Base-by-base conservation (phyloP, 2,329 filamentous ascomycete genomes). In the Pochonia chlamydosporia region DNA sequence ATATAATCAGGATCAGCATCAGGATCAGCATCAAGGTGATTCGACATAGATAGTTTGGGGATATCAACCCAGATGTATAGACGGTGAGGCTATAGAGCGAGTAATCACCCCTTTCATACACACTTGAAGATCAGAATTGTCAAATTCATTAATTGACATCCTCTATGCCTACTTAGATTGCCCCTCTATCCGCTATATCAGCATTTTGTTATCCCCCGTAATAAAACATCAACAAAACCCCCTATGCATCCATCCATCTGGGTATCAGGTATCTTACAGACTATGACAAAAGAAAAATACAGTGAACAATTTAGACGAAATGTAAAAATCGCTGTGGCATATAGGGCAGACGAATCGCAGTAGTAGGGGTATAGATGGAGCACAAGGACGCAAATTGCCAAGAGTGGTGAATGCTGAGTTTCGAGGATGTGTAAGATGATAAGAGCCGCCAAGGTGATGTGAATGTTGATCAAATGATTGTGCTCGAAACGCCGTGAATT, bases 221-320 rank as follows among this genome's bases (percentile, higher is more conserved):
- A n/a, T n/a, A n/a, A n/a, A n/a, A n/a, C 35, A 39, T 39, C 31
- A 35, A 35, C 7, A 3, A 16, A 20, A 16, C n/a, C n/a, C 16
- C 20, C 28, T 35, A 11, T 16, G 28, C 30, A 28, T 36, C 44
- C 21, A 42, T 46, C 28, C 16, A 48, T 44, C 47, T 44, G 47
- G 31, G 47, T 44, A 48, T 44, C 47, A 31, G 42, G 42, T 40
- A 41, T 30, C 26, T 16, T 45, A 40, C 41, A 45, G 36, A 28
- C 24, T 21, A 10, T 5, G 18, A 48, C 33, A 44, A 48, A 23
- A n/a, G 25, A 20, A 42, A 40, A 10, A 47, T 20, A 36, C 16
- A 30, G 13, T 14, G 33, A 40, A 4, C 21, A 24, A 24, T 5
- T 10, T 41, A 24, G 20, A 41, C 13, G 42, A 8, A 24, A 44